Conservation (phyloP, 2,329 filamentous ascomycete genomes). For the Pseudogymnoascus sp. region DNA sequence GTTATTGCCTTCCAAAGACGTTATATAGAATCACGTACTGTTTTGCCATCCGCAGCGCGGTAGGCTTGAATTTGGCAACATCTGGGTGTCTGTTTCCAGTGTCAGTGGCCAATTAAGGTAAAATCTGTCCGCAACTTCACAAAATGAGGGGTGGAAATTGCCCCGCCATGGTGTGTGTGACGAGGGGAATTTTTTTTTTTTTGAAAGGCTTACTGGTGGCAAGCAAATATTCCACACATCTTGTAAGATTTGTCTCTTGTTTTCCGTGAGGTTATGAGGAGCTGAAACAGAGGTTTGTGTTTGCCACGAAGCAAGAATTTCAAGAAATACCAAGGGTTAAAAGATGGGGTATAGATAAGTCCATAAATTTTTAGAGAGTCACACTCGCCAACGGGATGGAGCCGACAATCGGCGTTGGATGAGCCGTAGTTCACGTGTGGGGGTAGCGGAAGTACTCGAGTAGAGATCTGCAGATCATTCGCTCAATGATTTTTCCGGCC, state of each 20-base stretch:
- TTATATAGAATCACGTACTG: conserved; percentile 52
- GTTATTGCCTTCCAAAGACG: not conserved
- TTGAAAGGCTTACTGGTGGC: conserved; percentile 62
- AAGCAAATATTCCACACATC: conserved; percentile 98
- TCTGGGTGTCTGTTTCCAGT: conserved; percentile 65
- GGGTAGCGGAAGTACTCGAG: not conserved
- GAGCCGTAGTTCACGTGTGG: not conserved
- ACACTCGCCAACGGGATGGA: conserved; percentile 2
- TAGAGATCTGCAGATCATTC: not conserved
- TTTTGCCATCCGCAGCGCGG: conserved; percentile 86
- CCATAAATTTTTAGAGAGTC: conserved; percentile 4
- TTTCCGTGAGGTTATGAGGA: conserved; percentile 3
- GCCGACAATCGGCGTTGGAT: conserved; percentile 10
- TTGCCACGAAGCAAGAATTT: conserved; percentile 9
- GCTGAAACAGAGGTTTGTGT: not conserved
- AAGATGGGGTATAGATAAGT: conserved; percentile 10
- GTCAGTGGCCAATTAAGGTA: not conserved
- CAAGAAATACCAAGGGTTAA: conserved; percentile 1
- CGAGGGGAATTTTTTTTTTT: conserved; percentile 12
- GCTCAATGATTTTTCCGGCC: conserved; percentile 1
- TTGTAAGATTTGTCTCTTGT: conserved; percentile 33
- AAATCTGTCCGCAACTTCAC: conserved; percentile 11
- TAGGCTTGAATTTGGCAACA: conserved; percentile 93
- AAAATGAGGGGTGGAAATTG: conserved; percentile 26
- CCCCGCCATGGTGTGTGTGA: conserved; percentile 30